Evolutionary conservation across 768 basidiomycete species (phyloP), one percentile per base, ranked within the genome.

Genomic region (Psilocybe cyanescens): DNA sequence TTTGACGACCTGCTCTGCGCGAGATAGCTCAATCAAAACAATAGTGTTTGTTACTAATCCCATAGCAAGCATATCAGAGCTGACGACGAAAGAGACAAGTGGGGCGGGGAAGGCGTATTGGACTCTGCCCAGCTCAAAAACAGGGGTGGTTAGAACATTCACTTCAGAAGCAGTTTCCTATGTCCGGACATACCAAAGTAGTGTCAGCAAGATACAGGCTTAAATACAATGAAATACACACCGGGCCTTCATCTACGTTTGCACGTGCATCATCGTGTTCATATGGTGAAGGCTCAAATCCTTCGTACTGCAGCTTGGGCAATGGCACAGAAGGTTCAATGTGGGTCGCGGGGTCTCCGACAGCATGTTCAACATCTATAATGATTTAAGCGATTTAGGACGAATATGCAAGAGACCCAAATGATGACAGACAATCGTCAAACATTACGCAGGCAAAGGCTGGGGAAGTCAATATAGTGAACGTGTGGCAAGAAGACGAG

Each of bases 31-130:
- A 67, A 99, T 96, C 65, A 97, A 85, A 52, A 95, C 86, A 49
- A 98, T 81, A 33, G 84, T 70, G 70, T 95, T 91, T 37, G 89
- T 89, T 9, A 83, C 74, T 3, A 95, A 78, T 1, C 87, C 94
- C 88, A 97, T 95, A 45, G 87, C 89, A 24, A 98, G 84, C 69
- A 92, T 80, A 74, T 96, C 94, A 28, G 92, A 95, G 66, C 90
- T 89, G 57, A 95, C 91, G 47, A 87, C 90, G 53, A 97, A 85
- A 57, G 88, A 87, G 33, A 93, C 75, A 50, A 98, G 83, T n/a
- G 90, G 83, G 4, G 94, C 92, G 30, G 94, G 91, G 45, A 95
- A 89, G 3, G 88, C 86, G 71, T 90, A 95, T 76, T 97, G 96
- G 24, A 98, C 96, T 65, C 87, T 82, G 57, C 87, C 90, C n/a